Evolutionary conservation across 2,329 filamentous ascomycete species (phyloP).

Genomic region (Tolypocladium pustulatum): DNA sequence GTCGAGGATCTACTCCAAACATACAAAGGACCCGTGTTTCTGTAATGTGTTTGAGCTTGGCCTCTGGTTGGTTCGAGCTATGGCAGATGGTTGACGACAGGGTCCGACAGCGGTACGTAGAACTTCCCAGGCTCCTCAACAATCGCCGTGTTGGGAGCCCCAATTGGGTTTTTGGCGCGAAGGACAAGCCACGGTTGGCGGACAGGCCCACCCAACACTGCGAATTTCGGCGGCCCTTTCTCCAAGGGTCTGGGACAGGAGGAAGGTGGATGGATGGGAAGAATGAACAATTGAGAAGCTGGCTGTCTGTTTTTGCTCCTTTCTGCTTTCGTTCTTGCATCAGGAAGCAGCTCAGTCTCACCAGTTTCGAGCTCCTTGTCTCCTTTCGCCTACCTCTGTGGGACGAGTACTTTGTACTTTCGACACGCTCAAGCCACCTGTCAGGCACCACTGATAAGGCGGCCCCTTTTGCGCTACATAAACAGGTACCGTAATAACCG

Average conservation of each 20-base stretch:
- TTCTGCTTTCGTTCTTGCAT: neutral
- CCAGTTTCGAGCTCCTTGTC: neutral
- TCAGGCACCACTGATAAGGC: neutral
- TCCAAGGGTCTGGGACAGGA: neutral
- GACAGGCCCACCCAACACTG: neutral
- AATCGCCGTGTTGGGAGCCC: slow-evolving; percentile 2
- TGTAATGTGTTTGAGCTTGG: neutral
- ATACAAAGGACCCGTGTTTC: too few species aligned
- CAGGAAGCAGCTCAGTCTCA: neutral
- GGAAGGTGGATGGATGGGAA: neutral
- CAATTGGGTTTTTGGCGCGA: slow-evolving; percentile 3
- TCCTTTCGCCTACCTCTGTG: neutral
- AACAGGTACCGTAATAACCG: neutral
- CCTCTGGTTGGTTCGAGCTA: neutral
- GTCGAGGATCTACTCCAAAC: too few species aligned
- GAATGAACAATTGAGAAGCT: neutral
- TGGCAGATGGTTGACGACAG: neutral
- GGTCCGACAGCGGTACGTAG: neutral
- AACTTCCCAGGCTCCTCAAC: neutral
- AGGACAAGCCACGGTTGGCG: neutral
- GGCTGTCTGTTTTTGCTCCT: neutral
- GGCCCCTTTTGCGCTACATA: neutral
- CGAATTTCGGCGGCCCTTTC: neutral
- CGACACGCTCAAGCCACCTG: neutral
- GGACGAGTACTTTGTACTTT: neutral